Percentiles rank a stretch among this genome's conserved stretches.
Evolutionary conservation across 106 monocot species (phyloP).

Genomic region (Cymbidium sinense): DNA sequence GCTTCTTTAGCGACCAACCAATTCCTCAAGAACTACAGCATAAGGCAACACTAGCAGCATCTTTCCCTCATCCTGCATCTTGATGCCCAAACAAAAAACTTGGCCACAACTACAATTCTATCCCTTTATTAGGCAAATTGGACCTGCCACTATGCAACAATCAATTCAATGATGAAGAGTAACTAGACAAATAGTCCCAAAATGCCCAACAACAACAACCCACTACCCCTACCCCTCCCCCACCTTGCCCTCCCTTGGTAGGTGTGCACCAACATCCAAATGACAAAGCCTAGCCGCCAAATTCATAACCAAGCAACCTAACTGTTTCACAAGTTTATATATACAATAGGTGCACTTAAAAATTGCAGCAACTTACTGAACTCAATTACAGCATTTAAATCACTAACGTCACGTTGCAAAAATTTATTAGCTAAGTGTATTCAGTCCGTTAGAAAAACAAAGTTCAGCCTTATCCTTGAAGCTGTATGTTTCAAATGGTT

Average conservation of each 20-base stretch:
- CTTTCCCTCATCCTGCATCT: background rate
- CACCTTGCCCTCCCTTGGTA: too few relatives aligned
- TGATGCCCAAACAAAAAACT: background rate
- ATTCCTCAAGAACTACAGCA: background rate
- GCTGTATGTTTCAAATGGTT: too few relatives aligned
- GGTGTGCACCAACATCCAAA: background rate
- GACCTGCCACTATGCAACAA: background rate
- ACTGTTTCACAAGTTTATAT: background rate
- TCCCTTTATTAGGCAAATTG: background rate
- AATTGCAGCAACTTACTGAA: background rate
- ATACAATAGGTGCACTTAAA: background rate
- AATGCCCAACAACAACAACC: background rate
- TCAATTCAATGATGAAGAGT: background rate
- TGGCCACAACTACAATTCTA: background rate
- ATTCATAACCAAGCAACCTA: background rate
- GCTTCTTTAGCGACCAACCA: background rate
- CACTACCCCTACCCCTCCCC: background rate
- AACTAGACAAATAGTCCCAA: background rate
- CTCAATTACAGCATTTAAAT: background rate
- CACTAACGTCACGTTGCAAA: too few relatives aligned
- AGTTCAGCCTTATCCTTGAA: too few relatives aligned
- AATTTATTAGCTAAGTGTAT: too few relatives aligned
- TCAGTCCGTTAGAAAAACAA: too few relatives aligned
- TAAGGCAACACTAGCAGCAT: background rate
- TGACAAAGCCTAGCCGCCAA: background rate